Evolutionary conservation across 495 filamentous ascomycete species (phyloP), one percentile per base, ranked within the genome.

Genomic region (Amphirosellinia nigrospora): DNA sequence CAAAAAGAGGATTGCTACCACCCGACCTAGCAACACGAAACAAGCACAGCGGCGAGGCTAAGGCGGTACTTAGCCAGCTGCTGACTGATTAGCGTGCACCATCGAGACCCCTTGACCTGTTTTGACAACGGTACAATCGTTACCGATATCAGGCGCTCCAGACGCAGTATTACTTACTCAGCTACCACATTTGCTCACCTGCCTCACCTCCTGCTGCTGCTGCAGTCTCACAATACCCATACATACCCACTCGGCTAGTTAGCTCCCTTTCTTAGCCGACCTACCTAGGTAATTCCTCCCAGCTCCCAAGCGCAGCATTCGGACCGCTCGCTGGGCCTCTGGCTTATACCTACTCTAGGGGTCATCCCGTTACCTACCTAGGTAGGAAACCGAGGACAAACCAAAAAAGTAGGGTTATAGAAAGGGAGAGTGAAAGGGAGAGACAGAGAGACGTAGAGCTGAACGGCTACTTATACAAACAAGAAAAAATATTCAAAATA

Each of bases 101-200:
- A 39, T 38, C 10, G 46, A 19, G 46, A 66, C 64, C 64, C 64
- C 64, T 66, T 53, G 36, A 46, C 23, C 36, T 28, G 15, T 41
- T 61, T 41, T n/a, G 58, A 41, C 58, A 61, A 59, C 64, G 46
- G 64, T 59, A 19, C 53, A 32, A 55, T 53, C 38, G 21, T 41
- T 39, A 66, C 43, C 64, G 48, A 52, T 34, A 64, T 65, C 64
- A 66, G 64, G 64, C 64, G 64, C 64, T 56, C 36, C 38, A 66
- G 64, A 66, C 64, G 48, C 50, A 66, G 38, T 39, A 55, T 50
- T 48, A 56, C 68, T 70, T 70, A 64, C 60, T 70, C 68, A 70
- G 68, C 68, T 70, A 56, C 68, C 60, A 34, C 59, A 46, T 70
- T 64, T 32, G 68, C 60, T 70, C 68, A 70, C 68, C 68, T 70